Conservation (phyloP, 75 land plant species). For the Chamaecyparis obtusa region DNA sequence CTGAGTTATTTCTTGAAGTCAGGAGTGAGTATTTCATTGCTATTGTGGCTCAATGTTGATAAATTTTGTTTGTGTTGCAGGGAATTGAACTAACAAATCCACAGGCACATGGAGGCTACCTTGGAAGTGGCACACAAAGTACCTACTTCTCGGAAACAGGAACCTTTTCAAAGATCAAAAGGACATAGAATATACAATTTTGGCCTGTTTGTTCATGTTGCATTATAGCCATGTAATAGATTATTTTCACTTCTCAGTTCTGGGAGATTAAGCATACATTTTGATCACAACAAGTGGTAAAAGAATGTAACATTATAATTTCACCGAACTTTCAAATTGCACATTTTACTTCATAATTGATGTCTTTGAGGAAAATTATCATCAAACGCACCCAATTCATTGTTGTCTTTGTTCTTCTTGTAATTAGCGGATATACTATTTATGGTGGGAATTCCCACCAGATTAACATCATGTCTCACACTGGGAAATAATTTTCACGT, state of each 20-base stretch:
- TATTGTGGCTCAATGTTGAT: background rate
- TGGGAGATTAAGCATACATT: background rate
- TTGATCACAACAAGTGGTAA: background rate
- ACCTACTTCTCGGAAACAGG: constrained; percentile 93
- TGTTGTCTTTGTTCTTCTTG: background rate
- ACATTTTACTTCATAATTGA: background rate
- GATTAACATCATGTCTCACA: too few species aligned
- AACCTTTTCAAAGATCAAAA: constrained; percentile 89
- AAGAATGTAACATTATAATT: background rate
- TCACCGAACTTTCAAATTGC: background rate
- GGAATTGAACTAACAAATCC: constrained; percentile 94
- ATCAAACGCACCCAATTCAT: background rate
- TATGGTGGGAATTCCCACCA: too few species aligned
- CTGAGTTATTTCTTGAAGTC: background rate
- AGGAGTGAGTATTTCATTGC: background rate
- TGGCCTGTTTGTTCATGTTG: background rate
- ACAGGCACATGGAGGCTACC: constrained; percentile 67
- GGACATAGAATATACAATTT: constrained; percentile 17
- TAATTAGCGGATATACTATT: too few species aligned
- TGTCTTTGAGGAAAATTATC: background rate
- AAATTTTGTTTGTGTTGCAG: constrained; percentile 30
- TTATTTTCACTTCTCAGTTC: background rate
- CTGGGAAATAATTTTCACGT: too few species aligned
- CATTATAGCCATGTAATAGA: background rate
- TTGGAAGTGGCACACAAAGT: constrained; percentile 92